A percentile compares a stretch with the other conserved stretches of the same genome.
These are phyloP conservation scores for Truncatella angustata DNA, from an alignment of 2,329 filamentous ascomycete genomes.

Conservation along the genomic window DNA sequence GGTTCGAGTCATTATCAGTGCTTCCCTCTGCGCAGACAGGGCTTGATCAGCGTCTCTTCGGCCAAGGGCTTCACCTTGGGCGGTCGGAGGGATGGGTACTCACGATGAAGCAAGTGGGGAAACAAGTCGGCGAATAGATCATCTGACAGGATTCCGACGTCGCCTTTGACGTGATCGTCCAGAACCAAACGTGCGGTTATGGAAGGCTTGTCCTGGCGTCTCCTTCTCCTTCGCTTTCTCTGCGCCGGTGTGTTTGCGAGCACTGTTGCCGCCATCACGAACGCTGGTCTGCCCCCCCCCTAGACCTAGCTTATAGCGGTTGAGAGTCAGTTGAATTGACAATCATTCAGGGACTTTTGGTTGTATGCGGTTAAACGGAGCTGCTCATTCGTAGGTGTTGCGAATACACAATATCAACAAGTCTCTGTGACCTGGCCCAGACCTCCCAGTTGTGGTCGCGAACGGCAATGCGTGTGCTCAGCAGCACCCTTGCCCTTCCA, in stretches of 20 bases:
- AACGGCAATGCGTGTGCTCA: too few species aligned
- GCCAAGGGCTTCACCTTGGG: not conserved
- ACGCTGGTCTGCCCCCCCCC: not conserved
- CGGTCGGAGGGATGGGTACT: conserved; percentile 31
- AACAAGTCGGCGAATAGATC: conserved; percentile 84
- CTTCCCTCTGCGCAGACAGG: conserved; percentile 22
- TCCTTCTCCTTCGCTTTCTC: conserved; percentile 47
- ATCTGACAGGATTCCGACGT: conserved; percentile 81
- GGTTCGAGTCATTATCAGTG: conserved; percentile 25
- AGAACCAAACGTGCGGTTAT: conserved; percentile 78
- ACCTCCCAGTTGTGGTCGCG: too few species aligned
- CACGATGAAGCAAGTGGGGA: conserved; percentile 56
- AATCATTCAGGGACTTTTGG: too few species aligned
- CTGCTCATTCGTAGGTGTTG: too few species aligned
- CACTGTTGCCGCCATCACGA: conserved; percentile 11
- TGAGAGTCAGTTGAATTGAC: too few species aligned
- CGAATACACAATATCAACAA: too few species aligned
- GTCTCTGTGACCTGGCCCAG: too few species aligned
- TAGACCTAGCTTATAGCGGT: not conserved
- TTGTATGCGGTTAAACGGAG: too few species aligned
- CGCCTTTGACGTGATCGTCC: conserved; percentile 80
- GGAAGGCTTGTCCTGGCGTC: conserved; percentile 68
- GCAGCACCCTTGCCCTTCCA: too few species aligned
- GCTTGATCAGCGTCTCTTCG: conserved; percentile 11
- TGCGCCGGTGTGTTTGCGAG: conserved; percentile 25